A percentile compares a stretch with the other conserved stretches of the same genome.
phyloP scores from a whole-genome alignment of 345 rosid species.

The Barbarea vulgaris region DNA sequence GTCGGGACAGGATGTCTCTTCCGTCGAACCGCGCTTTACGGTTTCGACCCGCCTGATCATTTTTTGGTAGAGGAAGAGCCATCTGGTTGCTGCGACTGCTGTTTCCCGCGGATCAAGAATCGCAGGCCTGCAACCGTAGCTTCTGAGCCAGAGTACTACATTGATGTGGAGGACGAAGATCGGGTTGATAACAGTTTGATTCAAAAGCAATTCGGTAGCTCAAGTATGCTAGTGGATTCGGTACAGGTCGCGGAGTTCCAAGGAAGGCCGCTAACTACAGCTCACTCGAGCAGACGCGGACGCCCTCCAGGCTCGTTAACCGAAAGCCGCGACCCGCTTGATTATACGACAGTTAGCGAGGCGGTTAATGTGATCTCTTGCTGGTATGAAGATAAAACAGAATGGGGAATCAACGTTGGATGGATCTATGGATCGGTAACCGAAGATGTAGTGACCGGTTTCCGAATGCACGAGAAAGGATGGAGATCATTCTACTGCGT shows the following conservation, averaged over 20 bases:
- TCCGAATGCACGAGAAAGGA: constrained; percentile 80
- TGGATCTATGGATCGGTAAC: constrained; percentile 92
- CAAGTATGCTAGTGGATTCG: constrained; percentile 57
- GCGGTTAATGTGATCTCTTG: constrained; percentile 80
- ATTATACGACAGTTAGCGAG: constrained; percentile 55
- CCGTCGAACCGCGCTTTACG: constrained; percentile 77
- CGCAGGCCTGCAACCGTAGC: constrained; percentile 40
- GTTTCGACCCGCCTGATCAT: constrained; percentile 69
- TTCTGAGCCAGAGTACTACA: constrained; percentile 48
- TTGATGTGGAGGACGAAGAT: constrained; percentile 48
- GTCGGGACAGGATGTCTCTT: constrained; percentile 92
- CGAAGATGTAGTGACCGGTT: constrained; percentile 84
- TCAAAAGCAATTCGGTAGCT: constrained; percentile 79
- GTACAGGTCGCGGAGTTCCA: constrained; percentile 62
- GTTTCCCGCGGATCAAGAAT: constrained; percentile 53
- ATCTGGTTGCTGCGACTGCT: constrained; percentile 48
- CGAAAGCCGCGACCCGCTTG: constrained; percentile 52
- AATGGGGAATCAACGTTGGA: constrained; percentile 74
- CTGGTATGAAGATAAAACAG: constrained; percentile 90
- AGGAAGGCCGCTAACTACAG: constrained; percentile 68
- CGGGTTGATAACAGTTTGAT: constrained; percentile 43
- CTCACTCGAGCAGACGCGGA: constrained; percentile 49
- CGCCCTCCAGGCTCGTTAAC: constrained; percentile 74
- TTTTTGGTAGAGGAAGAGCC: constrained; percentile 16
- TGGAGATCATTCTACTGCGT: constrained; percentile 83